Evolutionary conservation across 2,329 filamentous ascomycete genomes (phyloP), one percentile per base, ranked within the genome.

Genomic region (Colletotrichum endophyticum): DNA sequence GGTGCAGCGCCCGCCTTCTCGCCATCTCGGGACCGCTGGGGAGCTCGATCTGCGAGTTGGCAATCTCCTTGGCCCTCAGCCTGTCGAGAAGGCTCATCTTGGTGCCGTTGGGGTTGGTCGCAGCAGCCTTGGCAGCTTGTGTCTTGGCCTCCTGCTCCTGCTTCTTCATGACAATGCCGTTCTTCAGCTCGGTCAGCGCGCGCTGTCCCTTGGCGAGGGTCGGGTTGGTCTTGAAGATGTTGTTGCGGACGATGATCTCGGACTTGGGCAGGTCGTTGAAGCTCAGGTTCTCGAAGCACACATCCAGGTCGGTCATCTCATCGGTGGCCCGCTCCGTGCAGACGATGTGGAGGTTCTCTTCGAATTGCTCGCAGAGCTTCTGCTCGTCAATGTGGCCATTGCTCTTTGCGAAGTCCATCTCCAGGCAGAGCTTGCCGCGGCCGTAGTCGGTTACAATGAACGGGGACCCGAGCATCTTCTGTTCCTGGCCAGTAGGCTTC

Each of bases 51-150:
- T 88, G 82, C 77, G 86, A 81, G 82, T 90, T 82, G 82, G 90
- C 87, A 79, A 89, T 84, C 79, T 94, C 91, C 86, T 96, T 96
- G 71, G 90, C 88, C 78, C 94, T 93, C 78, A 98, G 91, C 66
- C 94, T 93, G 83, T 96, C 94, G 73, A 97, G 88, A 28, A 98
- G 91, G 70, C 91, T 92, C 86, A 94, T 92, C 85, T 92, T 88
- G 62, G 84, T 84, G 59, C 86, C 88, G 66, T 88, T 87, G 2
- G 86, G 77, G 76, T 88, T 89, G 81, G 82, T 44, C 78, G 81
- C 68, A 78, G 82, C 62, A 19, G 63, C 27, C 44, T 80, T 80
- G 76, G 80, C 64, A 77, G 83, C 80, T 30, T 84, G 83, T 69
- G 82, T 79, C 76, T 85, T 87, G 19, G 79, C 78, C 49, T 86